phyloP scores from a whole-genome alignment of 257 asterid species.

The Rauvolfia tetraphylla region DNA sequence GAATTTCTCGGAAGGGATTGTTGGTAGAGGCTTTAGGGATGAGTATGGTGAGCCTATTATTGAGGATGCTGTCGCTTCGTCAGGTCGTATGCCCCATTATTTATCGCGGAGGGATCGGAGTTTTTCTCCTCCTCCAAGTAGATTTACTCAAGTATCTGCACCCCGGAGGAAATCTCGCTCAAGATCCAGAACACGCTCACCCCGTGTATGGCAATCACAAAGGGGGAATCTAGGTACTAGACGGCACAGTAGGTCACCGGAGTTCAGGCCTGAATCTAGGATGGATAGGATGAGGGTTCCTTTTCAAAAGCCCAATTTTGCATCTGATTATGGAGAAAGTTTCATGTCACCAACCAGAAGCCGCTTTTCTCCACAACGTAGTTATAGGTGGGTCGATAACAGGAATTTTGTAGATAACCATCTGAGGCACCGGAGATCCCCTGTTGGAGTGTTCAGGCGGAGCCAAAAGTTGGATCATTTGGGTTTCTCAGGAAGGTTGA shows the following conservation, averaged over 20 bases:
- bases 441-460: constrained; percentile 40
- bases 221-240: constrained; percentile 43
- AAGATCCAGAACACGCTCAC: constrained; percentile 82
- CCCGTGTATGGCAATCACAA: constrained; percentile 55
- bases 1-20: constrained; percentile 39
- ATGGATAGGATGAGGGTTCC: constrained; percentile 49
- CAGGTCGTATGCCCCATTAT: constrained; percentile 39
- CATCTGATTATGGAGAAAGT: constrained; percentile 46
- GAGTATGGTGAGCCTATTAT: constrained; percentile 34
- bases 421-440: constrained; percentile 51
- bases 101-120: constrained; percentile 46
- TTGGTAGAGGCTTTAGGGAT: constrained; percentile 41
- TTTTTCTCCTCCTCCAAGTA: constrained; percentile 47
- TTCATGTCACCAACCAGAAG: constrained; percentile 55
- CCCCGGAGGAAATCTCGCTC: constrained; percentile 62
- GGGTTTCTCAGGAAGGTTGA: constrained; percentile 38
- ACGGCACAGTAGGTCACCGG: constrained; percentile 61
- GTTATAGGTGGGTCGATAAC: constrained; percentile 45
- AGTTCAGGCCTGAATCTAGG: constrained; percentile 53
- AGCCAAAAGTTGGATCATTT: constrained; percentile 38
- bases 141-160: constrained; percentile 27
- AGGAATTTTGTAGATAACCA: constrained; percentile 36
- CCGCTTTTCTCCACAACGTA: constrained; percentile 45
- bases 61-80: constrained; percentile 34
- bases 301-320: constrained; percentile 42